These are phyloP conservation scores for Suhomyces pyralidae DNA, from an alignment of 805 yeast species.

Conservation along the genomic window DNA sequence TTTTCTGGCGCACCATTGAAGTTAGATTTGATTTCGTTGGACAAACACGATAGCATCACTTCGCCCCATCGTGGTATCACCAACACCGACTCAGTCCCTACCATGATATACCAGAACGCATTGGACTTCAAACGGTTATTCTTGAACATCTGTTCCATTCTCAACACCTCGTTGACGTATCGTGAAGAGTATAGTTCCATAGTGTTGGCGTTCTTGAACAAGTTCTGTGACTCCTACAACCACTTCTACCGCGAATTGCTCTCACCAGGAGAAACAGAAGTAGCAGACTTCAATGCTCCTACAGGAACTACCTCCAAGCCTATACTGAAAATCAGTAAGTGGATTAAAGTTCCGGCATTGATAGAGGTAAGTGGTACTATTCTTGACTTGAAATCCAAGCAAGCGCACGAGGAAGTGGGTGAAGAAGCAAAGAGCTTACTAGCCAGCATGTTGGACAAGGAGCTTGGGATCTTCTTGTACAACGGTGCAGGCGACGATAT, in stretches of 20 bases:
- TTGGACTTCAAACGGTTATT: constrained; percentile 47
- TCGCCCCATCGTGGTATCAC: background rate
- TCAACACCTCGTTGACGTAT: constrained; percentile 60
- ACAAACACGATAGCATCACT: constrained; percentile 11
- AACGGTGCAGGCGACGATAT: constrained; percentile 14
- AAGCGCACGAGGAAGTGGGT: background rate
- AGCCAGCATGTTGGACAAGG: constrained; percentile 18
- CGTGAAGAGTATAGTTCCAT: constrained; percentile 53
- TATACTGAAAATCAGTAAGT: constrained; percentile 24
- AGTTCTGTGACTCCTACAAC: constrained; percentile 31
- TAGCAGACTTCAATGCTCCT: background rate
- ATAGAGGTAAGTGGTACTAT: constrained; percentile 16
- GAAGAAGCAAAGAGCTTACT: background rate
- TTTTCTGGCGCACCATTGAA: constrained; percentile 11
- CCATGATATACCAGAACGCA: constrained; percentile 41
- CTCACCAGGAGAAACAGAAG: constrained; percentile 21
- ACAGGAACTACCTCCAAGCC: constrained; percentile 13
- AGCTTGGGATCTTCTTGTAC: constrained; percentile 26
- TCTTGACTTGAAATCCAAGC: constrained; percentile 2
- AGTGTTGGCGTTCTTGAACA: constrained; percentile 36
- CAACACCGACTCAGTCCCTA: background rate
- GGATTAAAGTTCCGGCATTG: constrained; percentile 35
- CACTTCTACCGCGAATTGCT: constrained; percentile 37
- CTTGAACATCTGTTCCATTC: constrained; percentile 45
- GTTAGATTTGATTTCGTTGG: constrained; percentile 33